Percentiles rank a stretch among this genome's conserved stretches.
These are phyloP conservation scores for Stemphylium beticola DNA, from an alignment of 2,329 filamentous ascomycete species.

Conservation along the genomic window DNA sequence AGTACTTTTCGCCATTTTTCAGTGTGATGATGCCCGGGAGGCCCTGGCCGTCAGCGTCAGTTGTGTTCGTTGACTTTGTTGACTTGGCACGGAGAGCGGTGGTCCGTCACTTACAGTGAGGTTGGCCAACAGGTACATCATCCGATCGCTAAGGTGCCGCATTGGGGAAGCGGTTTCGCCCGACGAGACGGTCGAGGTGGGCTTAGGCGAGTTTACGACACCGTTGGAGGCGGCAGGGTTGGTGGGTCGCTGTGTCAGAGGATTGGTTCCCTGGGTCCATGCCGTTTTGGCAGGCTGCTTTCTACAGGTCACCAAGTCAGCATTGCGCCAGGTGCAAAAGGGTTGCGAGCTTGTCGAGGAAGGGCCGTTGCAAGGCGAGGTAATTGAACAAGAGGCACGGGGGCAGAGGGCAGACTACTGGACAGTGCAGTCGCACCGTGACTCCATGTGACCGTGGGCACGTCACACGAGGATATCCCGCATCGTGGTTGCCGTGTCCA, in stretches of 20 bases:
- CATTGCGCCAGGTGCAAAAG: constrained; percentile 23
- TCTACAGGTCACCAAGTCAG: constrained; percentile 45
- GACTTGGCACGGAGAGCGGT: not conserved
- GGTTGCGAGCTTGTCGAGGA: constrained; percentile 7
- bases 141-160: constrained; percentile 65
- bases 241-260: constrained; percentile 63
- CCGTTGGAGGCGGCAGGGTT: constrained; percentile 61
- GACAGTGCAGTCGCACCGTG: constrained; percentile 38
- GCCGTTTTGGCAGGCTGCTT: constrained; percentile 63
- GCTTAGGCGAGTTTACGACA: constrained; percentile 51
- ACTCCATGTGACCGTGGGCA: constrained; percentile 42
- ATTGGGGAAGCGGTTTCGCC: constrained; percentile 61
- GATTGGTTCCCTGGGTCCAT: constrained; percentile 67
- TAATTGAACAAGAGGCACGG: constrained; percentile 9
- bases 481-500: constrained; percentile 21
- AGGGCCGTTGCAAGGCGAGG: constrained; percentile 5
- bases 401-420: constrained; percentile 14
- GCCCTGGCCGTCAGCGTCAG: constrained; percentile 54
- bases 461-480: constrained; percentile 39
- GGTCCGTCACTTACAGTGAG: constrained; percentile 59
- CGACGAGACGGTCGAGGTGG: constrained; percentile 41
- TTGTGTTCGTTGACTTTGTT: not conserved
- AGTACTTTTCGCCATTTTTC: constrained; percentile 66
- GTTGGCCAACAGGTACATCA: constrained; percentile 64
- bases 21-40: constrained; percentile 62